These are phyloP conservation scores for Coniferiporia weirii DNA, from an alignment of 1,284 basidiomycete genomes.

Conservation along the genomic window DNA sequence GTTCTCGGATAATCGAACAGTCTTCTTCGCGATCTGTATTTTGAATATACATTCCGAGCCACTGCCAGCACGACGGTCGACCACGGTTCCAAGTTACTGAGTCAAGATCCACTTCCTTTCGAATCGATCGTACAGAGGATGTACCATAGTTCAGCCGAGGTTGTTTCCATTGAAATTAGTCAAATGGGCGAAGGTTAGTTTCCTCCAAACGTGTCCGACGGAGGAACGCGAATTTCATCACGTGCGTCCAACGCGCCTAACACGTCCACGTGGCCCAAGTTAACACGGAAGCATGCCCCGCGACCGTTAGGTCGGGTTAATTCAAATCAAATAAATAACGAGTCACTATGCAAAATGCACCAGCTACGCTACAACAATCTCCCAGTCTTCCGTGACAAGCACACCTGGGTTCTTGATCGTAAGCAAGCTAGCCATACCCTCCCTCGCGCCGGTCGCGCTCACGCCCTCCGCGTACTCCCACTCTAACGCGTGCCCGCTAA, in stretches of 20 bases:
- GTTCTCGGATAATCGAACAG: neutral
- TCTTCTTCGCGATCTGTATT: neutral
- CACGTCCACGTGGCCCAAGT: no score
- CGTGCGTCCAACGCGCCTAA: no score
- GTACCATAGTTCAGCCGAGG: neutral
- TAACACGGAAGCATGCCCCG: neutral
- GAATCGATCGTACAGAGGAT: neutral
- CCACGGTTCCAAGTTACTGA: neutral
- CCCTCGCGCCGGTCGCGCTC: slow-evolving; percentile 46
- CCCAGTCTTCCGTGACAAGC: slow-evolving; percentile 67
- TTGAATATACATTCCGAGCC: neutral
- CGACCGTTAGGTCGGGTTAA: neutral
- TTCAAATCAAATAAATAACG: neutral
- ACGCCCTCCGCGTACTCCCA: slow-evolving; percentile 55
- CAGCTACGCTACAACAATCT: slow-evolving; percentile 39
- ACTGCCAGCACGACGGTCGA: neutral
- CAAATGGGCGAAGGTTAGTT: neutral
- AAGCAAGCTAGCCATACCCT: slow-evolving; percentile 58
- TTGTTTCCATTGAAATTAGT: neutral
- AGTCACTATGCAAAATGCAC: neutral
- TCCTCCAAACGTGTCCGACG: neutral
- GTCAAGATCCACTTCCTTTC: neutral
- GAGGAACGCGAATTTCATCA: no score
- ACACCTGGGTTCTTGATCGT: slow-evolving; percentile 77
- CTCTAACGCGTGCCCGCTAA: slow-evolving; percentile 46